These are phyloP conservation scores for Closterium sp. DNA, from an alignment of 139 green algal genomes.

Conservation along the genomic window DNA sequence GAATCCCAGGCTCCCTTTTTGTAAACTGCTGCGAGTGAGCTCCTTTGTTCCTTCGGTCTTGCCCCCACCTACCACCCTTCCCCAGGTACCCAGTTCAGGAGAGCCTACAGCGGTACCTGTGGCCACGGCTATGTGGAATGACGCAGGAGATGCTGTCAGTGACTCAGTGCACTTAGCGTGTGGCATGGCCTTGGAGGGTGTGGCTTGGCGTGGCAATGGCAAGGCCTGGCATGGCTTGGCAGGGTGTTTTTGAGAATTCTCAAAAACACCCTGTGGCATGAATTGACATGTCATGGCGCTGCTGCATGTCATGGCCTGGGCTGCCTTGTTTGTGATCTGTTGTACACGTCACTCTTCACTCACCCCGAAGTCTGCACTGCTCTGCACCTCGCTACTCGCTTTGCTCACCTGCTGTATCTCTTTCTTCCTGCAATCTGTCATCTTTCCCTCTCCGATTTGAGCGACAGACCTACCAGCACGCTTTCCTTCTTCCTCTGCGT, in stretches of 20 bases:
- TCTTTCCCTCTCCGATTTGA: too few relatives aligned
- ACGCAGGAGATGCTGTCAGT: conserved; percentile 20
- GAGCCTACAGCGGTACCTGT: conserved; percentile 37
- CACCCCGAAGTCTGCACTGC: not conserved
- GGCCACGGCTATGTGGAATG: conserved; percentile 21
- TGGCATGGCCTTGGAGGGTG: not conserved
- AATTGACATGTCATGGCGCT: not conserved
- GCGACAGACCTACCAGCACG: too few relatives aligned
- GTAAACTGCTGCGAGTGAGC: too few relatives aligned
- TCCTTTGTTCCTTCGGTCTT: not conserved
- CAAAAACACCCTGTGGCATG: too few relatives aligned
- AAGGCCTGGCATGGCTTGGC: not conserved
- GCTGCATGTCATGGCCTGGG: not conserved
- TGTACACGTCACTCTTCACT: not conserved
- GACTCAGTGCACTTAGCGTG: not conserved
- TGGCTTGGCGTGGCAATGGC: not conserved
- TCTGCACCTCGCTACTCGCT: not conserved
- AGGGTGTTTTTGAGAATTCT: too few relatives aligned
- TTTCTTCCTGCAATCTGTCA: not conserved
- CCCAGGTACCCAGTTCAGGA: conserved; percentile 37
- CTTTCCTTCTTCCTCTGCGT: too few relatives aligned
- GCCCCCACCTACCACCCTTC: not conserved
- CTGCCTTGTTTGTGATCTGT: not conserved
- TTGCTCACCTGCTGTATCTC: not conserved
- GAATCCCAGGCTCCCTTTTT: too few relatives aligned